Percentiles rank a stretch among this genome's conserved stretches.
Conservation (phyloP, 345 rosid species). For the Eucalyptus cloeziana region DNA sequence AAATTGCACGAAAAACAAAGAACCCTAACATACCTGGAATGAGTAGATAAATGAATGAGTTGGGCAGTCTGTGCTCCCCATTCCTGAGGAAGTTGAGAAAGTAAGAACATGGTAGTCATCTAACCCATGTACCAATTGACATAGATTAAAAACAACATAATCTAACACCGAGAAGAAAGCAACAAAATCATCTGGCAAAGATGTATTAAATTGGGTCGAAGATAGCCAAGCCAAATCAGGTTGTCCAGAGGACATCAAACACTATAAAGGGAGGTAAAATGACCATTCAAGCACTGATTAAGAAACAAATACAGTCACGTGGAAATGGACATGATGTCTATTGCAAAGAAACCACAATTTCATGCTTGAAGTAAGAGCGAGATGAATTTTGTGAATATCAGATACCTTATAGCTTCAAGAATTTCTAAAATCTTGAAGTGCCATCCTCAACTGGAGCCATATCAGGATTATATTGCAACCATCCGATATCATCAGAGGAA, state of each 20-base stretch:
- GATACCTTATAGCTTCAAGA: conserved; percentile 38
- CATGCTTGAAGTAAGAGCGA: not conserved
- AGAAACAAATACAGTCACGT: not conserved
- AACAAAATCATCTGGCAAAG: not conserved
- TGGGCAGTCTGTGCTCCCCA: conserved; percentile 46
- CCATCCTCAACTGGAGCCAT: conserved; percentile 54
- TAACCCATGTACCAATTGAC: not conserved
- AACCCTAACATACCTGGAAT: conserved; percentile 36
- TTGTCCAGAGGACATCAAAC: not conserved
- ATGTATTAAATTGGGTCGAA: not conserved
- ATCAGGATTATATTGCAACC: conserved; percentile 49
- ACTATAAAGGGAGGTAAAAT: not conserved
- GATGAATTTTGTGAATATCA: not conserved
- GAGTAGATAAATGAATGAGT: conserved; percentile 50
- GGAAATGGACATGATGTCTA: not conserved
- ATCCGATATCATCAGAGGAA: conserved; percentile 65
- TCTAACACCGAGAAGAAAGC: not conserved
- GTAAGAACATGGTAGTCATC: not conserved
- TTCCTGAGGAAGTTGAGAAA: conserved; percentile 18
- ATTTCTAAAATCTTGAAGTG: conserved; percentile 47
- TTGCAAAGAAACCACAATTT: not conserved
- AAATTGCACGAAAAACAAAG: not conserved
- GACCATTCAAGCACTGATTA: not conserved
- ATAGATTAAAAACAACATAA: not conserved
- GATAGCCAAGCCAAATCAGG: not conserved